Evolutionary conservation across 495 filamentous ascomycete genomes (phyloP).

Genomic region (Lophium mytilinum): DNA sequence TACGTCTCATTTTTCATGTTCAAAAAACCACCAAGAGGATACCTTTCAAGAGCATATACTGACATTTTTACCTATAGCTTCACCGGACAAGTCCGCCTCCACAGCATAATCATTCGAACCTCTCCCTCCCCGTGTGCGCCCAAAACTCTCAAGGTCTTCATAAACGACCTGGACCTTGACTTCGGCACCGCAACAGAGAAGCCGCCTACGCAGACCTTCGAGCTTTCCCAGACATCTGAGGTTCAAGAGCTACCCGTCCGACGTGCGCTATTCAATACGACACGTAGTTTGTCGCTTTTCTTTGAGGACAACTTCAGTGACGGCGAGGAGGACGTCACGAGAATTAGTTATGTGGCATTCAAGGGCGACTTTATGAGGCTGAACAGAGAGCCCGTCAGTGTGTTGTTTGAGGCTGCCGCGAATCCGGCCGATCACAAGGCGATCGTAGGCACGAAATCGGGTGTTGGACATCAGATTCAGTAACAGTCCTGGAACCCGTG

Average conservation of each 20-base stretch:
- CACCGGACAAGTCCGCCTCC: slow-evolving; percentile 84
- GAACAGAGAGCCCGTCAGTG: slow-evolving; percentile 71
- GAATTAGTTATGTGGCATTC: slow-evolving; percentile 79
- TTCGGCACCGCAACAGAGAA: slow-evolving; percentile 66
- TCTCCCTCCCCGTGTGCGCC: slow-evolving; percentile 65
- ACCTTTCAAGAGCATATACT: neutral
- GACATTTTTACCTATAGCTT: slow-evolving; percentile 51
- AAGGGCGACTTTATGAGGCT: slow-evolving; percentile 85
- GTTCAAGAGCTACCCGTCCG: slow-evolving; percentile 79
- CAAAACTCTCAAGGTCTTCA: slow-evolving; percentile 69
- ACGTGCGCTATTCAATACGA: slow-evolving; percentile 79
- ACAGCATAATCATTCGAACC: slow-evolving; percentile 76
- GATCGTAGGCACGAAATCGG: slow-evolving; percentile 33
- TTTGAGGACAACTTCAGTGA: slow-evolving; percentile 61
- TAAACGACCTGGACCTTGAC: slow-evolving; percentile 80
- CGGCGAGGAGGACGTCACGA: slow-evolving; percentile 64
- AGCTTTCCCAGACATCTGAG: slow-evolving; percentile 69
- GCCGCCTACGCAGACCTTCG: slow-evolving; percentile 64
- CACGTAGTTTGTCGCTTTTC: slow-evolving; percentile 69
- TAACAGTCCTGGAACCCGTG: too few species aligned
- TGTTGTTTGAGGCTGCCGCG: slow-evolving; percentile 87
- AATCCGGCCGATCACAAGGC: slow-evolving; percentile 75
- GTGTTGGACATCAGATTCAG: slow-evolving; percentile 34
- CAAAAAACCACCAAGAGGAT: neutral
- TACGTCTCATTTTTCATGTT: slow-evolving; percentile 41